Base-by-base conservation (phyloP, 1,284 basidiomycete genomes). In the Leccinum pseudoinsigne region DNA sequence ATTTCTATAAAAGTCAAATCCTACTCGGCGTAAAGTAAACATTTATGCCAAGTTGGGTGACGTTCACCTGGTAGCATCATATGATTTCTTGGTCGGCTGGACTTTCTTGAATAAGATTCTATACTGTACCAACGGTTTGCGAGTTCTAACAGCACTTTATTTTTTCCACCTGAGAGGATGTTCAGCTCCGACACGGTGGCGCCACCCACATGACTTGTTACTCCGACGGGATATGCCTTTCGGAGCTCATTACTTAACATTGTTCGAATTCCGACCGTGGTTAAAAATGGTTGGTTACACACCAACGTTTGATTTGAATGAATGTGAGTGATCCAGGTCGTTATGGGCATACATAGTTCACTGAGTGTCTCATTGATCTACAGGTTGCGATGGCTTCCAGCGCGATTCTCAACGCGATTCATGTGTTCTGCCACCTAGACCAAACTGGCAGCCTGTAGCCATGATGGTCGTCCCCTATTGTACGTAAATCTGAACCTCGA, bases 401-500 rank as follows among this genome's bases (percentile, higher is more conserved):
- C 38, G 38, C 38, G 38, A 40, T 40, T 40, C 38, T 40, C 38
- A 40, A 47, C n/a, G 45, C 45, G 45, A 47, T 47, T 11, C 2
- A 47, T 47, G 45, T 11, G 45, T 11, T 11, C 45, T 47, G 45
- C 7, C 11, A 11, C 8, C 47, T 12, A 21, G 47, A 21, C 47
- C 18, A 50, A 18, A 21, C 47, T 21, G 11, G 45, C 8, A 40
- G 38, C 16, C 7, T 40, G 42, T 45, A 45, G n/a, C n/a, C 42
- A 45, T 18, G 5, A 16, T 40, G 38, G 38, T 40, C 38, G 38
- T 40, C 38, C 14, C 14, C 38, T 40, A 40, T 40, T 40, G 38
- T 53, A 31, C 55, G 55, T 56, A 56, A 66, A 55, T 31, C 59
- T 56, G 38, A 66, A 58, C 28, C 58, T 50, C 28, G 12, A 34